These are phyloP conservation scores for Cyanidium caldarium DNA, from an alignment of 23 red algal species.

Conservation along the genomic window DNA sequence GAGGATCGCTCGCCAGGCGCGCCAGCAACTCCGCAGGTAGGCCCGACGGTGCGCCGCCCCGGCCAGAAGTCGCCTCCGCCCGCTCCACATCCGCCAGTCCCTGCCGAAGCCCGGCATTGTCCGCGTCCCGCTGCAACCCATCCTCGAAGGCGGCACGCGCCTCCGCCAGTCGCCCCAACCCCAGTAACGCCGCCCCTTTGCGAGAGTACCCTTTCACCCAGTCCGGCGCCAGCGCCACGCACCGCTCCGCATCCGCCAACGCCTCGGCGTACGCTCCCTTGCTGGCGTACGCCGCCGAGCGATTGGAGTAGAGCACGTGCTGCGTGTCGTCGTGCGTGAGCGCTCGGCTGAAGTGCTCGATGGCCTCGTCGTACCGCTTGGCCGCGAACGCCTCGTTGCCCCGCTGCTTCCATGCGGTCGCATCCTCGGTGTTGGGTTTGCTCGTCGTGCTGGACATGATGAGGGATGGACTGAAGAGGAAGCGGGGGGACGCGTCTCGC, in stretches of 20 bases:
- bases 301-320: slow-evolving; percentile 54
- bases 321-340: slow-evolving; percentile 50
- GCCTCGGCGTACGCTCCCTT: slow-evolving; percentile 16
- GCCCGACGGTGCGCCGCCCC: not conserved
- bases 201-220: slow-evolving; percentile 33
- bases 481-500: too few relatives aligned
- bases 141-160: slow-evolving; percentile 25
- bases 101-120: slow-evolving; percentile 21
- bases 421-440: too few relatives aligned
- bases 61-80: not conserved
- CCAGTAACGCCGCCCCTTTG: slow-evolving; percentile 29
- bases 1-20: not conserved
- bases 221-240: slow-evolving; percentile 45
- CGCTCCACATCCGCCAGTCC: not conserved
- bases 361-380: slow-evolving; percentile 39
- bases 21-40: not conserved
- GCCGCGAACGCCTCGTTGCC: slow-evolving; percentile 76
- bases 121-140: slow-evolving; percentile 27
- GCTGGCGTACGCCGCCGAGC: slow-evolving; percentile 48
- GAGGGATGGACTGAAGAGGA: too few relatives aligned
- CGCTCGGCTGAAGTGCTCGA: slow-evolving; percentile 52
- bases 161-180: slow-evolving; percentile 27
- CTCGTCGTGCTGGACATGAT: too few relatives aligned
- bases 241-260: slow-evolving; percentile 31
- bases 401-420: slow-evolving; percentile 23